phyloP scores from a whole-genome alignment of 768 basidiomycete genomes.

The Tubosaeta sp. region DNA sequence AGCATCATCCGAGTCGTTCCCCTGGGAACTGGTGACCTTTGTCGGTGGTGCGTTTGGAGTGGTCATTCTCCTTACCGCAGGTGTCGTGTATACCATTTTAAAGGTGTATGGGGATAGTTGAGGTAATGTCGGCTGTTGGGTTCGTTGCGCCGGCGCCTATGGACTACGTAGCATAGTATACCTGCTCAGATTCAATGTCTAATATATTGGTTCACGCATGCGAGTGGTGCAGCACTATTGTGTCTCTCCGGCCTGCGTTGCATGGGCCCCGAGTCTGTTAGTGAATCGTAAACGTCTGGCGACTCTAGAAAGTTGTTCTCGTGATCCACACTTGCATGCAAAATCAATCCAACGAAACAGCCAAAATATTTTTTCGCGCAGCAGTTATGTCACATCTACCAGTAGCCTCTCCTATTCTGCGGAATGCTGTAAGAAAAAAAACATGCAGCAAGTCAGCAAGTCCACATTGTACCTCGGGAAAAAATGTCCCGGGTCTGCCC shows the following conservation, averaged over 20 bases:
- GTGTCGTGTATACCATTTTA: constrained; percentile 22
- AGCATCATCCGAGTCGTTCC: constrained; percentile 11
- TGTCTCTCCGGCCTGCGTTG: too few species aligned
- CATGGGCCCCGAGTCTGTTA: too few species aligned
- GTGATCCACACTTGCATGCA: too few species aligned
- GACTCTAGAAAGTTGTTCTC: too few species aligned
- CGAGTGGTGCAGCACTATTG: background rate
- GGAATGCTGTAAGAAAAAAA: background rate
- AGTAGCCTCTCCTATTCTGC: background rate
- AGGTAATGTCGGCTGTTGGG: background rate
- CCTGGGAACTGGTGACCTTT: constrained; percentile 31
- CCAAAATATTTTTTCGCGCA: too few species aligned
- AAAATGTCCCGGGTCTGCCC: too few species aligned
- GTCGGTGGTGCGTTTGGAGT: constrained; percentile 25
- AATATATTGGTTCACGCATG: background rate
- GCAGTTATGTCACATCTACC: background rate
- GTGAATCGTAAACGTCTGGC: too few species aligned
- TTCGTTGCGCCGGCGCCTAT: background rate
- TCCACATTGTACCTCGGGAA: too few species aligned
- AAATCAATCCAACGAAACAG: too few species aligned
- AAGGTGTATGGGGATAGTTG: constrained; percentile 24
- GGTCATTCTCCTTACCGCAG: constrained; percentile 24
- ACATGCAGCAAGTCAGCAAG: background rate
- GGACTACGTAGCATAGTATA: background rate
- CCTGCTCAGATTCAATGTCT: background rate